Evolutionary conservation across 495 filamentous ascomycete genomes (phyloP), one percentile per base, ranked within the genome.

Genomic region (Thozetella sp.): DNA sequence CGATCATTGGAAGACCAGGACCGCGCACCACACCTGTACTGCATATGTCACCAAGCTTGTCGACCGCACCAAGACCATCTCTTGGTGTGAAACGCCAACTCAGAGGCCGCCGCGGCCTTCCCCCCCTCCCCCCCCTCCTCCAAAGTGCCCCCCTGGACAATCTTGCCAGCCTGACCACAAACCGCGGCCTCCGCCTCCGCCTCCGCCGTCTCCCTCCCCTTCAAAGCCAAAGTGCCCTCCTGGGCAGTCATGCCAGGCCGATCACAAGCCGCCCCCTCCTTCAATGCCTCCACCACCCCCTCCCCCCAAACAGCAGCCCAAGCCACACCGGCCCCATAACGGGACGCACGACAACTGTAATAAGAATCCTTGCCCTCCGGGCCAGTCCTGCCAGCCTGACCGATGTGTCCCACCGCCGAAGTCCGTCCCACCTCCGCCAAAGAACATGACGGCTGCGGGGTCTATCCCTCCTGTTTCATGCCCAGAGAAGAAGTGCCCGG

Each of bases 151-250:
- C 9, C 43, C 43, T 10, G 43, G 43, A 10, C 9, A 48, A n/a
- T 48, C 43, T 19, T 48, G 43, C 43, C 43, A 48, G 43, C 43
- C 43, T 11, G 43, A 48, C n/a, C 43, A 48, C 43, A 48, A 48
- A n/a, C 43, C 43, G 43, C 10, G 3, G 43, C 43, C 9, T 3
- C 9, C 9, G 43, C 43, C 43, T 10, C 10, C 9, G 43, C 43
- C 30, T 6, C 6, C 30, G 30, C 30, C 30, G 6, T 37, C 30
- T 37, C 30, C 30, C 17, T 17, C 30, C 17, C 17, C 30, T 37
- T 17, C 30, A 6, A 17, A 48, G n/a, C 43, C 43, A 10, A 37
- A 37, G 43, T 48, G 43, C 43, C 43, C 43, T 10, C 43, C n/a
- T 4, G 43, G 43, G 12, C n/a, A 4, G 43, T 10, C 43, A 15